Evolutionary conservation across 495 filamentous ascomycete genomes (phyloP).

Genomic region (Xylaria nigripes): DNA sequence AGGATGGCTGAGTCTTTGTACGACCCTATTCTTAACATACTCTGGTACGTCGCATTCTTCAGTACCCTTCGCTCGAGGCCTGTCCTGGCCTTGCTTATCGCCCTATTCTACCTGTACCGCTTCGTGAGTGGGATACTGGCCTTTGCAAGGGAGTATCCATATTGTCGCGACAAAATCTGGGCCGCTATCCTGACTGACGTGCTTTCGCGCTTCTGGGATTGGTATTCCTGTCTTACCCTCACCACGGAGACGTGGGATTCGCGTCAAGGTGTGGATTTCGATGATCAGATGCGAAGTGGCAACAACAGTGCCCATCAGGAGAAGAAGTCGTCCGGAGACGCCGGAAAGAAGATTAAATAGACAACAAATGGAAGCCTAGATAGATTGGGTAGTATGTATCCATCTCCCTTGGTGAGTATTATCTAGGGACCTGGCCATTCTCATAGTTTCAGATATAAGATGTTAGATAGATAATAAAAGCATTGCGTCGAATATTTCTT

Average conservation of each 20-base stretch:
- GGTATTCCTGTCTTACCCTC: not conserved
- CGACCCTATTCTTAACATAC: not conserved
- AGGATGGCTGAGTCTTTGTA: slow-evolving; percentile 15
- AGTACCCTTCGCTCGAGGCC: not conserved
- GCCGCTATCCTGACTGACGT: not conserved
- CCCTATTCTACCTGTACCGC: not conserved
- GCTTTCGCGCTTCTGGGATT: not conserved
- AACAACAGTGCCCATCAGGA: no score
- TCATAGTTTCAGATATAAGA: no score
- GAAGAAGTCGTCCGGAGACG: no score
- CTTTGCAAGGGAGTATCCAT: not conserved
- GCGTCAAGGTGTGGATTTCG: not conserved
- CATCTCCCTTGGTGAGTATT: no score
- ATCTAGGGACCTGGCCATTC: no score
- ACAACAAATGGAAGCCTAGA: no score
- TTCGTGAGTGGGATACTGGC: not conserved
- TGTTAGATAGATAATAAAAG: no score
- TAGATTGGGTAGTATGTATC: no score
- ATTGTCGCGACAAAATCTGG: not conserved
- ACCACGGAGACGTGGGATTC: not conserved
- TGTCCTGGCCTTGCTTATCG: not conserved
- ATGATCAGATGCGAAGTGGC: no score
- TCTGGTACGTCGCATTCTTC: not conserved
- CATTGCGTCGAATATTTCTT: no score
- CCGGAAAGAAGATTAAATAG: no score